Evolutionary conservation across 2,329 filamentous ascomycete species (phyloP).

Genomic region (Phialocephala subalpina): DNA sequence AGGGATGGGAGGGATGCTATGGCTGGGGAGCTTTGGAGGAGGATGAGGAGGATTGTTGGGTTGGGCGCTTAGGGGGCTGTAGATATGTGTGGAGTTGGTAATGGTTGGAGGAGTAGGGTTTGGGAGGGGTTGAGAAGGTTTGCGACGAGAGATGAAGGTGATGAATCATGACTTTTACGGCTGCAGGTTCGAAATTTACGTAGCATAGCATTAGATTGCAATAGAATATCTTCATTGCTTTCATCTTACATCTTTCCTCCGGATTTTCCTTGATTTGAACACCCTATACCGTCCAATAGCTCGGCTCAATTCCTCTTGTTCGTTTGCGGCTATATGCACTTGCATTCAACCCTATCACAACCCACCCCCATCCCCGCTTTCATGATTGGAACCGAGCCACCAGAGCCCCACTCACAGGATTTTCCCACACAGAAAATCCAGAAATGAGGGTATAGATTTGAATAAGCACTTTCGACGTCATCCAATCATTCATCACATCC

Average conservation of each 20-base stretch:
- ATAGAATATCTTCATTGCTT: background rate
- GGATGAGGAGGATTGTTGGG: slow-evolving; percentile 51
- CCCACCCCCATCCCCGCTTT: background rate
- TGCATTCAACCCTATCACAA: background rate
- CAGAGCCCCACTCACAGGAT: background rate
- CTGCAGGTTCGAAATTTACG: background rate
- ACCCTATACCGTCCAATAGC: too few species aligned
- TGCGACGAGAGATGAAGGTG: background rate
- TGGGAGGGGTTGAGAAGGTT: background rate
- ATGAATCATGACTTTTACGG: slow-evolving; percentile 6
- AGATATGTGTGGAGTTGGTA: background rate
- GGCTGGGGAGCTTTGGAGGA: slow-evolving; percentile 65
- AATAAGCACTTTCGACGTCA: background rate
- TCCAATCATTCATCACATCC: background rate
- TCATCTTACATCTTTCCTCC: background rate
- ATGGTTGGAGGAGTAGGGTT: background rate
- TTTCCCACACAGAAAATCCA: background rate
- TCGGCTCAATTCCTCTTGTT: background rate
- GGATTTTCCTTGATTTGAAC: background rate
- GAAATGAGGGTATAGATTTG: background rate
- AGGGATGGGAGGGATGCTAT: slow-evolving; percentile 68
- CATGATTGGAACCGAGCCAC: background rate
- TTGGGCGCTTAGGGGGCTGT: slow-evolving; percentile 12
- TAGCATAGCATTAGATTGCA: slow-evolving; percentile 4
- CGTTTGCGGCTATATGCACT: background rate